phyloP scores from a whole-genome alignment of 2,329 filamentous ascomycete species.

The Colletotrichum agaves region DNA sequence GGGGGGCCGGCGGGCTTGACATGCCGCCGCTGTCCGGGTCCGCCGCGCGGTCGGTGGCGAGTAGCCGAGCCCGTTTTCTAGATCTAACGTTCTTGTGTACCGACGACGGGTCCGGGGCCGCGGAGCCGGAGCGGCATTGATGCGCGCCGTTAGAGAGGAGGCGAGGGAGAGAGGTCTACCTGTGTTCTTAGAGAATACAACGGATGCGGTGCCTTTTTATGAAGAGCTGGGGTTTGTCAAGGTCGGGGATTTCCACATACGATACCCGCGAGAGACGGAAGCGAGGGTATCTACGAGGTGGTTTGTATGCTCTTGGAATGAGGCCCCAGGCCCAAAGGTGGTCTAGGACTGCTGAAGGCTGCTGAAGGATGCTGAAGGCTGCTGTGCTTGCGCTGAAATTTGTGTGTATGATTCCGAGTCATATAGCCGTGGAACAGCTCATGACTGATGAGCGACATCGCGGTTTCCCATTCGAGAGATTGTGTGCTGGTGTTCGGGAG shows the following conservation, averaged over 20 bases:
- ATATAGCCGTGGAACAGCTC: too few species aligned
- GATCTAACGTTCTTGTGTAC: constrained; percentile 54
- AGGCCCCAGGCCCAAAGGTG: background rate
- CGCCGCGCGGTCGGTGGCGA: constrained; percentile 12
- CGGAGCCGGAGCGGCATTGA: constrained; percentile 49
- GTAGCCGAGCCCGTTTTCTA: constrained; percentile 32
- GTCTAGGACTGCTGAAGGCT: background rate
- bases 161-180: constrained; percentile 47
- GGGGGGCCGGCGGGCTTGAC: background rate
- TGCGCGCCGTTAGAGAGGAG: constrained; percentile 46
- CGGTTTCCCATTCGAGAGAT: too few species aligned
- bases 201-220: constrained; percentile 52
- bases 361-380: background rate
- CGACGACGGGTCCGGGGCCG: constrained; percentile 47
- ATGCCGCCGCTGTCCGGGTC: background rate
- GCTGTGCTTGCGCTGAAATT: too few species aligned
- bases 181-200: constrained; percentile 53
- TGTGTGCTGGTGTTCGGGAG: too few species aligned
- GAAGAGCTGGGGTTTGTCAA: constrained; percentile 49
- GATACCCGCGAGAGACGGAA: constrained; percentile 44
- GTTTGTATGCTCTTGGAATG: constrained; percentile 12
- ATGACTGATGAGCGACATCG: too few species aligned
- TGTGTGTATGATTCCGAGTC: too few species aligned
- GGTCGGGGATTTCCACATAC: constrained; percentile 48
- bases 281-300: background rate